phyloP scores from a whole-genome alignment of 441 rosid species.

The Pelargonium cotyledonis region DNA sequence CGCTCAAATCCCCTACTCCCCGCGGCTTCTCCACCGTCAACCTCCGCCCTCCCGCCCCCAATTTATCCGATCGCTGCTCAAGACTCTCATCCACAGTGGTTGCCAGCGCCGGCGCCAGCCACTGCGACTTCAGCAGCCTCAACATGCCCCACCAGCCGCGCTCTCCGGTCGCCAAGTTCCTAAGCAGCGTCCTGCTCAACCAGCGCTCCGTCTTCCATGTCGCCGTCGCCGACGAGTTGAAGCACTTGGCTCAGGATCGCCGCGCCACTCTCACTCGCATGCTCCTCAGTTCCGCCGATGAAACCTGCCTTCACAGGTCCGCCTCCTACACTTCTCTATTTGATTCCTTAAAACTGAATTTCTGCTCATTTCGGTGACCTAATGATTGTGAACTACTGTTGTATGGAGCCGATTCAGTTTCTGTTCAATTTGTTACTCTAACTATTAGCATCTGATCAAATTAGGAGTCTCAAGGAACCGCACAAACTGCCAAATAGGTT shows the following conservation, averaged over 20 bases:
- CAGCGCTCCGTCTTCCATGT: background rate
- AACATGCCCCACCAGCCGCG: background rate
- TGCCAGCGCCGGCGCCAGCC: background rate
- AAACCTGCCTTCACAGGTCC: constrained; percentile 8
- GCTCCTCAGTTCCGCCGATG: background rate
- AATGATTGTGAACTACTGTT: too few relatives aligned
- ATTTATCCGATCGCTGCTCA: background rate
- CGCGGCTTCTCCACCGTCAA: background rate
- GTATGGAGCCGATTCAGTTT: too few relatives aligned
- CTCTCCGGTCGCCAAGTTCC: background rate
- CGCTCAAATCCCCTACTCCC: constrained; percentile 17
- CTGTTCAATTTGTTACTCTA: too few relatives aligned
- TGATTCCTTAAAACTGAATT: background rate
- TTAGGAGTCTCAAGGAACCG: too few relatives aligned
- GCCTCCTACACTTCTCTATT: too few relatives aligned
- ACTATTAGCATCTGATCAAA: too few relatives aligned
- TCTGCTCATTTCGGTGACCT: background rate
- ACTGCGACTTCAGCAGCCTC: constrained; percentile 5
- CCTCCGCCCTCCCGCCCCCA: background rate
- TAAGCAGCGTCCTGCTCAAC: background rate
- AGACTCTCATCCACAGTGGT: background rate
- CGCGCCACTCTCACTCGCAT: background rate
- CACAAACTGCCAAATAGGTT: too few relatives aligned
- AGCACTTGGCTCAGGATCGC: background rate
- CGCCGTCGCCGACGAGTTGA: background rate